These are phyloP conservation scores for Neurospora discreta DNA, from an alignment of 495 filamentous ascomycete species.

Conservation along the genomic window DNA sequence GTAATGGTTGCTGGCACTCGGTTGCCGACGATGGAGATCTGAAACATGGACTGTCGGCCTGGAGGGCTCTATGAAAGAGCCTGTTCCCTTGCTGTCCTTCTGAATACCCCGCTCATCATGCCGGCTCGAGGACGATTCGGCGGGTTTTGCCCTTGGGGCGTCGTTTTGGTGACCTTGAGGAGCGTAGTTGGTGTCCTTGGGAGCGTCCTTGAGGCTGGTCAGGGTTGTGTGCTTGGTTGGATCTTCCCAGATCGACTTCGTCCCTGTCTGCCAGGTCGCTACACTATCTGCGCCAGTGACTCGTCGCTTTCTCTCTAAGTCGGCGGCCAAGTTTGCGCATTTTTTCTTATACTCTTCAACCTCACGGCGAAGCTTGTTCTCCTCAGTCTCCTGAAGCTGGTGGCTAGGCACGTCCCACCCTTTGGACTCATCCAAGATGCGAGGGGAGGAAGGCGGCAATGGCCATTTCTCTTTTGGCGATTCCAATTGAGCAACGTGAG, in stretches of 20 bases:
- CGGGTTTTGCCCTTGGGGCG: neutral
- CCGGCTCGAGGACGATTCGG: neutral
- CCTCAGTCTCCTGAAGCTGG: neutral
- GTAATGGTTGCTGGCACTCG: neutral
- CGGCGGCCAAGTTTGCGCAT: neutral
- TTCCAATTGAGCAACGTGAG: rapidly evolving
- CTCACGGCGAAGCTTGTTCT: neutral
- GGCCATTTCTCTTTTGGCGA: neutral
- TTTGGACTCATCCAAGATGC: neutral
- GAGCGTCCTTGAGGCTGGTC: neutral
- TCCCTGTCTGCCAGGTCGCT: neutral
- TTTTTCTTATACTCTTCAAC: neutral
- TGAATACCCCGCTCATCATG: neutral
- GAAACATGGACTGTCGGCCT: neutral
- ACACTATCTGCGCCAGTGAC: neutral
- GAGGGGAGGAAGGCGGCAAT: neutral
- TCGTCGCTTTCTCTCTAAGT: neutral
- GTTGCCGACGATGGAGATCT: neutral
- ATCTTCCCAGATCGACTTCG: neutral
- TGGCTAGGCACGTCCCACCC: no score
- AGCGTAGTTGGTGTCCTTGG: no score
- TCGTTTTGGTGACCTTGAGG: neutral
- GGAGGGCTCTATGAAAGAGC: neutral
- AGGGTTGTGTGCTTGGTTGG: neutral
- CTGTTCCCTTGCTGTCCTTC: neutral